phyloP scores from a whole-genome alignment of 1,284 basidiomycete genomes.

The Austroboletus novae-zelandiae region DNA sequence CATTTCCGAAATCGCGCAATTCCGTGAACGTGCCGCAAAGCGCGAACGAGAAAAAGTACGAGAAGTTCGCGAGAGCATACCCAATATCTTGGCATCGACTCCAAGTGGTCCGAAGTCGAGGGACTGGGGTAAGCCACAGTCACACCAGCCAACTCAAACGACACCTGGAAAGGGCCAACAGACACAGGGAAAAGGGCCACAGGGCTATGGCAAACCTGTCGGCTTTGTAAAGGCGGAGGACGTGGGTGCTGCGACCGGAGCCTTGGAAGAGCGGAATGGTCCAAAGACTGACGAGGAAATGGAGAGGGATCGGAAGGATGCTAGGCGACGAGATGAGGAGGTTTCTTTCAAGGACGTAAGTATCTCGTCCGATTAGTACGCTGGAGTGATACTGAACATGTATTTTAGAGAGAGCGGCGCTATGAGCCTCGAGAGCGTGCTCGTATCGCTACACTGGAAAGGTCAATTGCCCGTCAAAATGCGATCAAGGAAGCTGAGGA shows the following conservation, averaged over 20 bases:
- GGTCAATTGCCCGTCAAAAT: slow-evolving; percentile 69
- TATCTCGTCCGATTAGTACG: slow-evolving; percentile 15
- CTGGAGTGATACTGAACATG: not conserved
- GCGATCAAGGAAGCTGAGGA: slow-evolving; percentile 74
- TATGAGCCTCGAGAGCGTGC: slow-evolving; percentile 60
- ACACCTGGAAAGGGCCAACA: slow-evolving; percentile 39
- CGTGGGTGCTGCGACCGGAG: slow-evolving; percentile 27
- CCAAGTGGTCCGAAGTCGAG: slow-evolving; percentile 72
- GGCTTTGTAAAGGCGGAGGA: slow-evolving; percentile 76
- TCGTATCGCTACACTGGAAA: slow-evolving; percentile 72
- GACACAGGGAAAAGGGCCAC: slow-evolving; percentile 62
- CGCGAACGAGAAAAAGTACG: slow-evolving; percentile 82
- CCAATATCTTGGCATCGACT: slow-evolving; percentile 33
- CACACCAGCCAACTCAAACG: slow-evolving; percentile 39
- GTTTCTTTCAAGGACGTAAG: slow-evolving; percentile 81
- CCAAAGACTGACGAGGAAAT: slow-evolving; percentile 83
- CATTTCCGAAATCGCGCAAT: slow-evolving; percentile 92
- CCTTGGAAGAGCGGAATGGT: slow-evolving; percentile 36
- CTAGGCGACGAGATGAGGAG: slow-evolving; percentile 73
- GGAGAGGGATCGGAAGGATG: slow-evolving; percentile 74
- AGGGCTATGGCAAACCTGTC: slow-evolving; percentile 74
- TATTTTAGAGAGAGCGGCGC: slow-evolving; percentile 62
- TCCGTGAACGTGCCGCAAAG: slow-evolving; percentile 84
- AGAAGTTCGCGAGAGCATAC: slow-evolving; percentile 63
- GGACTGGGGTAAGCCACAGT: slow-evolving; percentile 70